These are phyloP conservation scores for Pseudomicrostroma phylloplanum DNA, from an alignment of 1,284 basidiomycete species.

Conservation along the genomic window DNA sequence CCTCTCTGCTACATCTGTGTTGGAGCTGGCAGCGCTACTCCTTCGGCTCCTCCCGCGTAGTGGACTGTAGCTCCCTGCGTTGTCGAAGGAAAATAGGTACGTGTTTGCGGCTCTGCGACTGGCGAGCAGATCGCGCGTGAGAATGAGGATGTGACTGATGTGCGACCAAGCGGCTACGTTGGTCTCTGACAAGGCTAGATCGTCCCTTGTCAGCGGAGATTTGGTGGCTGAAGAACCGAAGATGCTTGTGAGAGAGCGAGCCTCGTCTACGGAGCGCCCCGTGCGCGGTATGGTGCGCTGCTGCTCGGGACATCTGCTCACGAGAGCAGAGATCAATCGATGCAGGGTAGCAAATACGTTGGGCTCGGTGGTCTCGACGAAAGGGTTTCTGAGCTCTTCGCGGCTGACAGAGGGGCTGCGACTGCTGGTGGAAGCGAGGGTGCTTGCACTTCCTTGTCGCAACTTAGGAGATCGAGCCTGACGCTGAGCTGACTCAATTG, in stretches of 20 bases:
- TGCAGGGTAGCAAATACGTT: conserved; percentile 2
- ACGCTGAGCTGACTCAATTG: not conserved
- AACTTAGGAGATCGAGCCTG: not conserved
- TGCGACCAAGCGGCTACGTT: not conserved
- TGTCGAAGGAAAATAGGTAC: not conserved
- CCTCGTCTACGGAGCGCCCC: too few species aligned
- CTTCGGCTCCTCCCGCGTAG: not conserved
- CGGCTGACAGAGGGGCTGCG: not conserved
- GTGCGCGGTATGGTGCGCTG: not conserved
- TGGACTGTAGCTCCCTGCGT: not conserved
- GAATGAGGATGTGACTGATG: not conserved
- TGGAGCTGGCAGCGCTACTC: not conserved
- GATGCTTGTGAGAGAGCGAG: too few species aligned
- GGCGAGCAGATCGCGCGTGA: conserved; percentile 1
- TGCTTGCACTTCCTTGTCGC: not conserved
- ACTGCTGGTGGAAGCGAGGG: not conserved
- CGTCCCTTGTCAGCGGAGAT: too few species aligned
- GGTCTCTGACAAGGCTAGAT: too few species aligned
- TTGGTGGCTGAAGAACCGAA: too few species aligned
- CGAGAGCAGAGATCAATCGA: not conserved
- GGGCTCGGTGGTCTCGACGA: not conserved
- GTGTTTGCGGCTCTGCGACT: not conserved
- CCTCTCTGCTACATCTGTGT: not conserved
- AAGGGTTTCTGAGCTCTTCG: not conserved
- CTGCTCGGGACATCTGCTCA: not conserved